Evolutionary conservation across 2,329 filamentous ascomycete genomes (phyloP).

Genomic region (Aspergillus neoniger): DNA sequence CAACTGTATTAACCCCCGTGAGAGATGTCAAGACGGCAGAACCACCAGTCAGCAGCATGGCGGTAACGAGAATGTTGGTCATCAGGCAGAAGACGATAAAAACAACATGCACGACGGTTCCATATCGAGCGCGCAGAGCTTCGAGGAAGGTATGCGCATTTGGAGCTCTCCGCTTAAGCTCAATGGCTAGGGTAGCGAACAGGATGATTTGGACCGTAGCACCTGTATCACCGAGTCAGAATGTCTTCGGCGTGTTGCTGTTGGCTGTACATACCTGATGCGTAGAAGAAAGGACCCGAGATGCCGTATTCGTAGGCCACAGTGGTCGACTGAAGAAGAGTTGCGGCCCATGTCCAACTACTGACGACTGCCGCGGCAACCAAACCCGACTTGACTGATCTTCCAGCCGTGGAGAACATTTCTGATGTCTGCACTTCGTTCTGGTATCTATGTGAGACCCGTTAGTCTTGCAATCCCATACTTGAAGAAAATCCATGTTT

Average conservation of each 20-base stretch:
- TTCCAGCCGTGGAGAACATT: constrained; percentile 86
- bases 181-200: constrained; percentile 87
- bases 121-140: constrained; percentile 79
- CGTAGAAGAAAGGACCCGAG: constrained; percentile 67
- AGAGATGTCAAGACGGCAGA: constrained; percentile 71
- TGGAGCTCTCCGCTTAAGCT: constrained; percentile 81
- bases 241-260: constrained; percentile 42
- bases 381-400: constrained; percentile 85
- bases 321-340: constrained; percentile 74
- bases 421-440: constrained; percentile 81
- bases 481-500: neutral
- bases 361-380: constrained; percentile 89
- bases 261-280: constrained; percentile 51
- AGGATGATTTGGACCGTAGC: constrained; percentile 85
- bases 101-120: constrained; percentile 69
- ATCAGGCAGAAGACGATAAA: constrained; percentile 81
- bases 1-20: constrained; percentile 74
- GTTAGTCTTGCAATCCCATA: neutral
- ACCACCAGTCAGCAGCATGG: constrained; percentile 85
- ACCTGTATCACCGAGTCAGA: constrained; percentile 40
- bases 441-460: constrained; percentile 55
- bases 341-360: constrained; percentile 91
- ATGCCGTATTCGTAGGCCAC: constrained; percentile 79
- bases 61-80: constrained; percentile 84
- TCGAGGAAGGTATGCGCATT: constrained; percentile 86